Base-by-base conservation (phyloP, 805 yeast genomes). In the Dipodascopsis tothii region DNA sequence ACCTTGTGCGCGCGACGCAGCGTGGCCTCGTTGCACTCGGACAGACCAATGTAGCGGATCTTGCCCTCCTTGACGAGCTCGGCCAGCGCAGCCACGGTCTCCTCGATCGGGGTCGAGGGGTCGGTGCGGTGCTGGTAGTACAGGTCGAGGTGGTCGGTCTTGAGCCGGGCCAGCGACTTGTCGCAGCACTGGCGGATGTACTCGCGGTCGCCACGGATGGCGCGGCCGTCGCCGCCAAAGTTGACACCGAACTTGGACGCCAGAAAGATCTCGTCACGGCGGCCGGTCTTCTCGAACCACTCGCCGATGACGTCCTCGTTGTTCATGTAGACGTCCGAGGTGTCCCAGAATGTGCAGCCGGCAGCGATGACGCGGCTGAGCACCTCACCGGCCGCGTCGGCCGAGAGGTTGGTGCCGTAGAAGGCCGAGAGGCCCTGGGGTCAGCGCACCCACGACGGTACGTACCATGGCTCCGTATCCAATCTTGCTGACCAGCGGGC, bases 21-120 rank as follows among this genome's bases (percentile, higher is more conserved):
- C 11, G 87, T 73, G 0, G 66, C 69, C 3, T 75, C 78, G 21
- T 74, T 69, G n/a, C 78, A 81, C 63, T 86, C 95, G 40, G 84
- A 76, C 19, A 33, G 36, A 33, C 36, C 36, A 33, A 33, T 16
- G n/a, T 33, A 14, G 9, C 14, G 7, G 21, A 33, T 18, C 14
- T 33, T 33, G 7, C 36, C 36, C 22, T 11, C 36, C 22, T 33
- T 33, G 22, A 33, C 18, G 11, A 33, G 21, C 22, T 33, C 36
- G 22, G 21, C 36, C 36, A 33, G 11, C 7, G 36, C 36, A 9
- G 7, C 36, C 7, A 33, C 18, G n/a, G 20, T 11, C 11, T 33
- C 14, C 36, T 33, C 36, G n/a, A 33, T 33, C 14, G 36, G 36
- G 18, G n/a, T 9, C 19, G 7, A 7, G 18, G 36, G 36, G 21